Conservation (phyloP, 441 rosid species). For the Adansonia rubrostipa region DNA sequence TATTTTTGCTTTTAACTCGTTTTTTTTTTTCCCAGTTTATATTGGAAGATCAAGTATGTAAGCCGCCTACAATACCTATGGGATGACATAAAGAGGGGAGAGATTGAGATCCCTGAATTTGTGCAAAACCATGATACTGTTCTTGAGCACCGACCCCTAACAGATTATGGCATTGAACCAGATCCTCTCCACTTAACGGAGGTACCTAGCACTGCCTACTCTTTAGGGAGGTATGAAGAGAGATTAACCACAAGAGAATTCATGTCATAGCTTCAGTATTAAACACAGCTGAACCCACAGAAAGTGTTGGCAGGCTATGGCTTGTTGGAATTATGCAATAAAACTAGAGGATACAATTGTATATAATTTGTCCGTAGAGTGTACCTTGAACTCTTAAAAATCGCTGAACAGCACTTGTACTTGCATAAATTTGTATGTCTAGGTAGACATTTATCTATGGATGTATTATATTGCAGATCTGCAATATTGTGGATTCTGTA, state of each 20-base stretch:
- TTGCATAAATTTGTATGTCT: background rate
- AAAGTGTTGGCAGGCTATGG: background rate
- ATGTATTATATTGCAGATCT: background rate
- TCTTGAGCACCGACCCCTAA: constrained; percentile 76
- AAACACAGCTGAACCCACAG: background rate
- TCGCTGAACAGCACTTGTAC: background rate
- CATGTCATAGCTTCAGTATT: constrained; percentile 29
- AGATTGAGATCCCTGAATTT: constrained; percentile 70
- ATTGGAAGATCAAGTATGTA: constrained; percentile 76
- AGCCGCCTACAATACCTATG: constrained; percentile 74
- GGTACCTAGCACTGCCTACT: constrained; percentile 54
- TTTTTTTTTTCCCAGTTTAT: constrained; percentile 42
- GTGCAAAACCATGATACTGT: constrained; percentile 62
- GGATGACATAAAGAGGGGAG: constrained; percentile 66
- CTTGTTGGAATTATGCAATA: background rate
- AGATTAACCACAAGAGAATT: constrained; percentile 67
- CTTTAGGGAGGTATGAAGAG: constrained; percentile 65
- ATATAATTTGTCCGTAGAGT: background rate
- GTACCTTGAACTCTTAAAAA: background rate
- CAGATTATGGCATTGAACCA: constrained; percentile 86
- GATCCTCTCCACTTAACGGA: constrained; percentile 70
- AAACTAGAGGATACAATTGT: background rate
- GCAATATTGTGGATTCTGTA: background rate
- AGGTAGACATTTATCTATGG: background rate
- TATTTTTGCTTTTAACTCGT: constrained; percentile 12